These are phyloP conservation scores for Fusarium coicis DNA, from an alignment of 2,329 filamentous ascomycete species.

Conservation along the genomic window DNA sequence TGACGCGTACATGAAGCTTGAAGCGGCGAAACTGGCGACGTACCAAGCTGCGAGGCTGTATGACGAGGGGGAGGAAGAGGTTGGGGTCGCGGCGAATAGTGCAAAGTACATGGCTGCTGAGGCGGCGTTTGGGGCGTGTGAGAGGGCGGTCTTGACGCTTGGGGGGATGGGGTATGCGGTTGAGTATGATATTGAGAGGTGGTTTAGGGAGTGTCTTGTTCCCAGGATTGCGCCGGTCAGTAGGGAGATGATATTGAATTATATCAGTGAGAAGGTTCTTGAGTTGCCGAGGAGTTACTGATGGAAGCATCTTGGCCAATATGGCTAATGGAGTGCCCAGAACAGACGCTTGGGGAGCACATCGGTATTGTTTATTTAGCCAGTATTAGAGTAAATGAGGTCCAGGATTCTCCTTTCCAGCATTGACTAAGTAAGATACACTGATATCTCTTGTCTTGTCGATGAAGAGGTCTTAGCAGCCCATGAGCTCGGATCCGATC, in stretches of 20 bases:
- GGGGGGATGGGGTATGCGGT: constrained; percentile 74
- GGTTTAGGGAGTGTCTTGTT: constrained; percentile 72
- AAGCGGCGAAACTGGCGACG: constrained; percentile 72
- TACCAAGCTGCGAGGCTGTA: constrained; percentile 74
- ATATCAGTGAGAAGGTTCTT: constrained; percentile 75
- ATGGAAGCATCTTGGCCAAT: not conserved
- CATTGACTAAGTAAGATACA: too few relatives aligned
- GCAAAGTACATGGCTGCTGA: constrained; percentile 78
- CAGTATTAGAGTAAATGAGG: fast-evolving
- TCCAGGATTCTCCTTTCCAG: fast-evolving
- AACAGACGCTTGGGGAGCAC: not conserved
- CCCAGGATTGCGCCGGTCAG: constrained; percentile 73
- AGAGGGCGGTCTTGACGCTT: constrained; percentile 67
- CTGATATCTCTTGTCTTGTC: not conserved
- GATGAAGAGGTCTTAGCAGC: not conserved
- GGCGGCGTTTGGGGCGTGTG: constrained; percentile 70
- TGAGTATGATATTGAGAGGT: constrained; percentile 74
- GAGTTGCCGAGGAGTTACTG: constrained; percentile 74
- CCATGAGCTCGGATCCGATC: not conserved
- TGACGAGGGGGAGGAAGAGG: constrained; percentile 64
- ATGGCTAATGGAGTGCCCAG: too few relatives aligned
- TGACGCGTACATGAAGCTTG: constrained; percentile 72
- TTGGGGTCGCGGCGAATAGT: constrained; percentile 74
- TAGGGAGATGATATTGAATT: constrained; percentile 81
- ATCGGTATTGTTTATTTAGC: too few relatives aligned